Evolutionary conservation across 2,329 filamentous ascomycete genomes (phyloP).

Genomic region (Incumbomyces lentus): DNA sequence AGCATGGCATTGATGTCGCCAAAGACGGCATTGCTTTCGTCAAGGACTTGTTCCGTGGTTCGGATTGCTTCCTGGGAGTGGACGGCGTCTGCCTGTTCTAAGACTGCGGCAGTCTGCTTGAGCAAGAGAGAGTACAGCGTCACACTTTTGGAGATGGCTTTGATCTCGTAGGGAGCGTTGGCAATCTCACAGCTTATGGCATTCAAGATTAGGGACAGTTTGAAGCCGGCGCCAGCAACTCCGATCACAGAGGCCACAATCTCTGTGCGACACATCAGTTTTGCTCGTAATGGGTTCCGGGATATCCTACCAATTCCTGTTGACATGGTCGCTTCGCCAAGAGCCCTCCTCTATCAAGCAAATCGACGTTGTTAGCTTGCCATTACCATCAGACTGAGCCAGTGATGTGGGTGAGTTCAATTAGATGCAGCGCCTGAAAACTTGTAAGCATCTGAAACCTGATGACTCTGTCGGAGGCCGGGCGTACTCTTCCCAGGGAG

Average conservation of each 20-base stretch:
- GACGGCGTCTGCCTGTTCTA: constrained; percentile 25
- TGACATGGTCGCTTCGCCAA: too few species aligned
- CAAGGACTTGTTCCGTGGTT: constrained; percentile 29
- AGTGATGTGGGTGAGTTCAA: not conserved
- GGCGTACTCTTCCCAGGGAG: not conserved
- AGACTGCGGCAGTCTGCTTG: constrained; percentile 28
- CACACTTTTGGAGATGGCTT: constrained; percentile 32
- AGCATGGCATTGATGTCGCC: constrained; percentile 35
- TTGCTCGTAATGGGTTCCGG: too few species aligned
- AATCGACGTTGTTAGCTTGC: not conserved
- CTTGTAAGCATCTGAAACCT: constrained; percentile 1
- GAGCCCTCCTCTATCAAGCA: too few species aligned
- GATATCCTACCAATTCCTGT: too few species aligned
- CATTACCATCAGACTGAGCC: not conserved
- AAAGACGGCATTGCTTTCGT: constrained; percentile 30
- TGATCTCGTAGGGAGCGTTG: constrained; percentile 30
- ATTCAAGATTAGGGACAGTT: constrained; percentile 33
- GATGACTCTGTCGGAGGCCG: not conserved
- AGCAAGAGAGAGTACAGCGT: constrained; percentile 31
- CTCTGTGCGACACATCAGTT: constrained; percentile 5
- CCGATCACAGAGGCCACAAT: constrained; percentile 21
- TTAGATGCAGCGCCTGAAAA: not conserved
- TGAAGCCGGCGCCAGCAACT: constrained; percentile 27
- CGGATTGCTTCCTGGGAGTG: constrained; percentile 26
- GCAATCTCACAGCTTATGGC: constrained; percentile 33